These are phyloP conservation scores for Annulohypoxylon stygium DNA, from an alignment of 495 filamentous ascomycete species.

Conservation along the genomic window DNA sequence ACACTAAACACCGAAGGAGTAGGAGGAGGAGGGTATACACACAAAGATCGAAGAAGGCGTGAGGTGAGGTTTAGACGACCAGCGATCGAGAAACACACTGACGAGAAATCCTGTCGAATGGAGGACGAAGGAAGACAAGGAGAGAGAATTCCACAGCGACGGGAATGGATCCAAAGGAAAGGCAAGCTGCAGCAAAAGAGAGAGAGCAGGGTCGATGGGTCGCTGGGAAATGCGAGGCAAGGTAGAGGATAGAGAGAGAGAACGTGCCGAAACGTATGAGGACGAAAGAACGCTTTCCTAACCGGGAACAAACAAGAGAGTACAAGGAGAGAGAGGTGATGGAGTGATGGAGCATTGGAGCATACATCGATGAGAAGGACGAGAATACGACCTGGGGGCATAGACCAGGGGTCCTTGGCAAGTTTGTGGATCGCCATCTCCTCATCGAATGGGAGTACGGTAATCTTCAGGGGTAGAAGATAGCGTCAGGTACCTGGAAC, in stretches of 20 bases:
- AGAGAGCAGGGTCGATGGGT: too few species aligned
- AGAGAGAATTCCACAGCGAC: slow-evolving; percentile 33
- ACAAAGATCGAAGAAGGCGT: slow-evolving; percentile 28
- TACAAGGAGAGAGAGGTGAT: not conserved
- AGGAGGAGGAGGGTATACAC: slow-evolving; percentile 21
- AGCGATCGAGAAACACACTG: slow-evolving; percentile 30
- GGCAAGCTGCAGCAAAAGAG: slow-evolving; percentile 38
- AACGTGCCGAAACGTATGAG: slow-evolving; percentile 23
- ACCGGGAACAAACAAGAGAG: slow-evolving; percentile 23
- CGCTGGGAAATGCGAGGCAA: too few species aligned
- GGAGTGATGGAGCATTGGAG: slow-evolving; percentile 16
- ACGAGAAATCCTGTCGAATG: slow-evolving; percentile 33
- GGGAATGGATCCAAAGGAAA: slow-evolving; percentile 43
- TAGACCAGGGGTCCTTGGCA: slow-evolving; percentile 28
- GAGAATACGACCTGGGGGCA: slow-evolving; percentile 41
- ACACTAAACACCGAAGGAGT: slow-evolving; percentile 14
- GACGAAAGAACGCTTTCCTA: slow-evolving; percentile 25
- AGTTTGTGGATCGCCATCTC: slow-evolving; percentile 35
- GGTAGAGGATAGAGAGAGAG: slow-evolving; percentile 15
- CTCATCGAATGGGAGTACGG: slow-evolving; percentile 35
- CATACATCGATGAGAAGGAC: slow-evolving; percentile 29
- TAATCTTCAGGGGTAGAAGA: slow-evolving; percentile 42
- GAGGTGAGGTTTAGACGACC: slow-evolving; percentile 21
- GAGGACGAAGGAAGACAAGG: slow-evolving; percentile 40
- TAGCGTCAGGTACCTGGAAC: slow-evolving; percentile 45